These are phyloP conservation scores for Fusarium sp. DNA, from an alignment of 2,329 filamentous ascomycete genomes.

Conservation along the genomic window DNA sequence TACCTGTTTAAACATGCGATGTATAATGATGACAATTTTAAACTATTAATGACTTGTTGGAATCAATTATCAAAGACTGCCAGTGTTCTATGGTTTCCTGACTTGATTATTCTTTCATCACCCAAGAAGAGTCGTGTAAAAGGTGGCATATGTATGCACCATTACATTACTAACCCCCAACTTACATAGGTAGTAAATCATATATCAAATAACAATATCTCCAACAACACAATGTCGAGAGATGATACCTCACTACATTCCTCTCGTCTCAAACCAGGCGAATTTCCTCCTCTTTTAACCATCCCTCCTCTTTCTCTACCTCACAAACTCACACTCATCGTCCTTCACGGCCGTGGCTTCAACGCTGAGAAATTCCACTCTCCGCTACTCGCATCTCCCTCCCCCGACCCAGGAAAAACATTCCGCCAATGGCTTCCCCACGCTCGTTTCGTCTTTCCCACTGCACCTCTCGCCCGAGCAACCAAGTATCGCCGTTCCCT, in stretches of 20 bases:
- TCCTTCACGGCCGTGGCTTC: conserved; percentile 65
- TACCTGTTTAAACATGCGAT: neutral
- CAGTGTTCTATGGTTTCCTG: neutral
- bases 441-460: conserved; percentile 65
- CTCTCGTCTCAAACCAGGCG: conserved; percentile 29
- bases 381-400: conserved; percentile 53
- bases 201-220: neutral
- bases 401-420: conserved; percentile 18
- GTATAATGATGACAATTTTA: neutral
- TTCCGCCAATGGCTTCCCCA: conserved; percentile 56
- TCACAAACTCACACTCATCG: conserved; percentile 61
- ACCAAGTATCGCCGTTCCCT: conserved; percentile 51
- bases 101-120: too few relatives aligned
- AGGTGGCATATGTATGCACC: too few relatives aligned
- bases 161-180: neutral
- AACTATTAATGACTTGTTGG: too few relatives aligned
- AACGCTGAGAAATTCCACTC: conserved; percentile 57
- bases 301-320: conserved; percentile 43
- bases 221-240: neutral
- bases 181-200: neutral
- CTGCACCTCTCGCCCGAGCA: conserved; percentile 56
- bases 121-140: too few relatives aligned
- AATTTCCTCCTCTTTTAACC: conserved; percentile 44
- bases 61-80: neutral
- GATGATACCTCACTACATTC: neutral